These are phyloP conservation scores for Krasilnikovozyma curviuscula DNA, from an alignment of 768 basidiomycete genomes.

Conservation along the genomic window DNA sequence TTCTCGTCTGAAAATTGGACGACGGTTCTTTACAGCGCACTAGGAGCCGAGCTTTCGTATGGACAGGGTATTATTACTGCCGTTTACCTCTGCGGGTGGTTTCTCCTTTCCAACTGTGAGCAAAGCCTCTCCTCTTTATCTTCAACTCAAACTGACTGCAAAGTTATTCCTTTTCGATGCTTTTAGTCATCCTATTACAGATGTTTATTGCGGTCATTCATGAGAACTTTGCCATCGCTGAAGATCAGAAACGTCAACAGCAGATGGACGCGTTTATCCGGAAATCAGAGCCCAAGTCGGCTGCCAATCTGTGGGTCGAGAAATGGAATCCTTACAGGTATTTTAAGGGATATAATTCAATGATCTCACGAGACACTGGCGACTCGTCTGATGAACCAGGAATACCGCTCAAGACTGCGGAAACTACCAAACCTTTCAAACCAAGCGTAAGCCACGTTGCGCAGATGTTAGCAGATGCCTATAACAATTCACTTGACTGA, in stretches of 20 bases:
- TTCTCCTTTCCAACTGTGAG: constrained; percentile 81
- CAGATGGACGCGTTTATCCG: constrained; percentile 50
- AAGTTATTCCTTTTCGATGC: not conserved
- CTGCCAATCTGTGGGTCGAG: constrained; percentile 44
- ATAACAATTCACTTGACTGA: too few species aligned
- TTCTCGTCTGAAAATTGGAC: constrained; percentile 87
- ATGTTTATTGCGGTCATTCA: constrained; percentile 88
- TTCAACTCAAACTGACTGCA: not conserved
- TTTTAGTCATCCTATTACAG: constrained; percentile 77
- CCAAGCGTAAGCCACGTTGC: too few species aligned
- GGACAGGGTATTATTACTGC: constrained; percentile 53
- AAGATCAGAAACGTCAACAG: constrained; percentile 64
- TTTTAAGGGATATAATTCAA: too few species aligned
- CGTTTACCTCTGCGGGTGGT: constrained; percentile 60
- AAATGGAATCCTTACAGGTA: constrained; percentile 74
- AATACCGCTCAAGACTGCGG: too few species aligned
- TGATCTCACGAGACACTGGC: too few species aligned
- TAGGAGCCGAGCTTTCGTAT: constrained; percentile 40
- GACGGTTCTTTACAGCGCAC: constrained; percentile 13
- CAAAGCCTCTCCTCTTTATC: not conserved
- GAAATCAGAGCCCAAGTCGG: constrained; percentile 26
- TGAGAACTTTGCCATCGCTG: constrained; percentile 71
- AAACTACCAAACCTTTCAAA: too few species aligned
- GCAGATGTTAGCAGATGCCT: too few species aligned
- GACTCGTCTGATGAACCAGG: too few species aligned